Conservation (phyloP, 1,284 basidiomycete genomes). For the Irpex sp. region DNA sequence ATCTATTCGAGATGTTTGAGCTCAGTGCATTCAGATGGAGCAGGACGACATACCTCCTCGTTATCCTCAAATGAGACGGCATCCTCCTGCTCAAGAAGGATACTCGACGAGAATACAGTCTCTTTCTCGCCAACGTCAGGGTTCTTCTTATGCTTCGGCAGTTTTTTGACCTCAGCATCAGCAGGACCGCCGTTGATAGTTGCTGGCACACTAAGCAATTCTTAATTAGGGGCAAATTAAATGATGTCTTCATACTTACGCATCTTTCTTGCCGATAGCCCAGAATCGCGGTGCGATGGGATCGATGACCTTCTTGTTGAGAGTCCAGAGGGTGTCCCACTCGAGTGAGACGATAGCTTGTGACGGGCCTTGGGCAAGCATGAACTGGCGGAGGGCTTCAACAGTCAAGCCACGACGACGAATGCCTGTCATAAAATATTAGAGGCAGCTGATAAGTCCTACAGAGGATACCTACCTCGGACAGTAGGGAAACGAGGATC, state of each 20-base stretch:
- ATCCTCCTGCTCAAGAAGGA: conserved; percentile 92
- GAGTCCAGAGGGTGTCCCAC: conserved; percentile 97
- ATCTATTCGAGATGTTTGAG: conserved; percentile 44
- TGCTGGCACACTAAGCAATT: conserved; percentile 62
- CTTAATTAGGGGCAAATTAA: background rate
- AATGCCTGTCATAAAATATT: conserved; percentile 54
- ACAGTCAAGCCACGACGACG: conserved; percentile 96
- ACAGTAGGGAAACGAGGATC: conserved; percentile 99
- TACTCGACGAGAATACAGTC: conserved; percentile 75
- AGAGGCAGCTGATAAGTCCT: background rate
- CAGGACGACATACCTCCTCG: conserved; percentile 68
- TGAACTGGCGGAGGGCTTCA: conserved; percentile 93
- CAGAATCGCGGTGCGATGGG: conserved; percentile 91
- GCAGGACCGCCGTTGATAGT: conserved; percentile 67
- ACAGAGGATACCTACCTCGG: conserved; percentile 53
- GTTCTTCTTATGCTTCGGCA: conserved; percentile 98
- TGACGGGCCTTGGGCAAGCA: conserved; percentile 93
- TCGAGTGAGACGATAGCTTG: conserved; percentile 92
- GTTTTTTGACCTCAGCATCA: conserved; percentile 58
- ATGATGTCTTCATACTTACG: conserved; percentile 12
- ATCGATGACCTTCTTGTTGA: conserved; percentile 98
- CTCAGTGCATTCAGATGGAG: background rate
- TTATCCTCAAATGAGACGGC: conserved; percentile 83
- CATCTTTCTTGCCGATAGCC: conserved; percentile 66
- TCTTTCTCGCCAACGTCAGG: conserved; percentile 87